Evolutionary conservation across 805 yeast genomes (phyloP).

Genomic region (Nakazawaea ernobii): DNA sequence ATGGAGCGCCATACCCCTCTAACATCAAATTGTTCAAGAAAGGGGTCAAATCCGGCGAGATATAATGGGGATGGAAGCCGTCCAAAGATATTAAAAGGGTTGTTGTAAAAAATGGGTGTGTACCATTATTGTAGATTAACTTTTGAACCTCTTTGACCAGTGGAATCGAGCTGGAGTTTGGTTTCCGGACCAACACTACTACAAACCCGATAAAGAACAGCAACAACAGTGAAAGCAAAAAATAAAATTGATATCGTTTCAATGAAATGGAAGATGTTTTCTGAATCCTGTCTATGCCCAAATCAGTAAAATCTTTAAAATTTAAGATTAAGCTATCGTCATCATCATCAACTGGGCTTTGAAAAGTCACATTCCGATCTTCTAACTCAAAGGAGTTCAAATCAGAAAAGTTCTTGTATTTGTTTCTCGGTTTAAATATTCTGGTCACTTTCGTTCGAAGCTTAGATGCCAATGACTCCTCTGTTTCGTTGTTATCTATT

Average conservation of each 20-base stretch:
- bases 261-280: conserved; percentile 5
- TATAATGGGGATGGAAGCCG: conserved; percentile 89
- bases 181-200: conserved; percentile 5
- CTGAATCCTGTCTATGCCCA: conserved; percentile 2
- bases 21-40: conserved; percentile 51
- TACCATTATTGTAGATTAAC: conserved; percentile 46
- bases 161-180: not conserved
- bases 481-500: conserved; percentile 10
- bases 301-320: conserved; percentile 6
- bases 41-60: conserved; percentile 65
- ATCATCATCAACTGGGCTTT: conserved; percentile 12
- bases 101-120: conserved; percentile 68
- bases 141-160: conserved; percentile 12
- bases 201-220: conserved; percentile 7
- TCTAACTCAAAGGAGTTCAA: conserved; percentile 22
- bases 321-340: not conserved
- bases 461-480: not conserved
- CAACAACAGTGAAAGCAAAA: not conserved
- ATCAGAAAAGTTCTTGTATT: not conserved
- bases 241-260: conserved; percentile 10
- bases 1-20: conserved; percentile 63
- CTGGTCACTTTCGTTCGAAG: not conserved
- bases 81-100: conserved; percentile 78
- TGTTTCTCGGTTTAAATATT: not conserved
- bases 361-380: conserved; percentile 18